These are phyloP conservation scores for Clarireedia hainanense DNA, from an alignment of 2,329 filamentous ascomycete species.

Conservation along the genomic window DNA sequence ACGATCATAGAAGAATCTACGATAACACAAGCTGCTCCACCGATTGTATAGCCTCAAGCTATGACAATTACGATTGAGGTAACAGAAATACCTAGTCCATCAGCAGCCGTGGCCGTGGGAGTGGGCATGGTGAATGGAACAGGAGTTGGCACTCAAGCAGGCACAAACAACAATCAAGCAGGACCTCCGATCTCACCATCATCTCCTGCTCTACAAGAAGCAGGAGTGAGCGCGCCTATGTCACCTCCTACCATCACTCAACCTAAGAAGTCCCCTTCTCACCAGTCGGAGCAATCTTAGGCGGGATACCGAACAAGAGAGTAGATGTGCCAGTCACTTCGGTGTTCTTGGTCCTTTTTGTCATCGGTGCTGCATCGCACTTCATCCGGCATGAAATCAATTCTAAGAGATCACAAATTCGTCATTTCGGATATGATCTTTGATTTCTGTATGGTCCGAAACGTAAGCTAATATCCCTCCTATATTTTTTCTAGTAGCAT, in stretches of 20 bases:
- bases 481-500: background rate
- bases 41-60: background rate
- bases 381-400: slow-evolving; percentile 45
- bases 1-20: background rate
- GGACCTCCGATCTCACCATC: background rate
- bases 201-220: background rate
- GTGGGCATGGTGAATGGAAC: background rate
- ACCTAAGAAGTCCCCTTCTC: slow-evolving; percentile 16
- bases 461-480: slow-evolving; percentile 19
- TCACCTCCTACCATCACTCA: background rate
- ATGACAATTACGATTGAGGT: background rate
- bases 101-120: background rate
- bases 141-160: background rate
- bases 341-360: slow-evolving; percentile 54
- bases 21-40: background rate
- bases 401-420: slow-evolving; percentile 44
- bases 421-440: slow-evolving; percentile 49
- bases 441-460: slow-evolving; percentile 49
- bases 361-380: slow-evolving; percentile 44
- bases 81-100: background rate
- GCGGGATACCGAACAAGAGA: slow-evolving; percentile 46
- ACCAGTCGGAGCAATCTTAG: slow-evolving; percentile 41
- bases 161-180: background rate
- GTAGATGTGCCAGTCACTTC: slow-evolving; percentile 59
- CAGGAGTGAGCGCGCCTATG: background rate